Evolutionary conservation across 306 rosid species (phyloP), one percentile per base, ranked within the genome.

Genomic region (Vigna trinervia): DNA sequence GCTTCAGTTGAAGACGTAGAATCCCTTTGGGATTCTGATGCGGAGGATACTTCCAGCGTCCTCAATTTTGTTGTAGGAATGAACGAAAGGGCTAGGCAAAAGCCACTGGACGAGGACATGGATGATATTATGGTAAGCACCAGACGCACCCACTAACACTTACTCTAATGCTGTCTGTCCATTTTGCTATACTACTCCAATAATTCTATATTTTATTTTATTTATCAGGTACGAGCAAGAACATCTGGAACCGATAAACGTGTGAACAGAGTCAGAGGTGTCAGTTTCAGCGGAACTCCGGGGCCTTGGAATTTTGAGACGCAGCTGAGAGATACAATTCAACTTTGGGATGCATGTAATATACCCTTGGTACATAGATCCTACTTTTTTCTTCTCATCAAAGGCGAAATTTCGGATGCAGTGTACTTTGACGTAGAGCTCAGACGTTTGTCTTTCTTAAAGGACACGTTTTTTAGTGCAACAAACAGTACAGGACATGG

Each of bases 341-440:
- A 88, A 78, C 97, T 95, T 28, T 95, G 97, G 99, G 86, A 88
- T 68, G 80, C 76, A 61, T 92, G 94, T 86, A 81, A 86, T 72
- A 90, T 88, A 58, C 93, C 99, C 12, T 64, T 95, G 79, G 88
- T 87, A 14, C 97, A 95, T 77, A 87, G 97, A 59, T 78, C 99
- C 64, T 88, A 87, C 76, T 95, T 88, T 82, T 95, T 90, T 82
- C 89, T 90, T 74, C 93, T 95, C 69, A 84, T 86, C 77, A 88
- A 91, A 78, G 96, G 99, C 1, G 97, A 90, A 61, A 89, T 83
- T 68, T 86, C 97, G 2, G 96, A 95, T 80, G 71, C 88, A 26
- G 90, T 88, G 68, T 92, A 88, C 91, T 70, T 90, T 81, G 92
- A 90, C 65, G 87, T 89, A 58, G 97, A 92, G 87, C 85, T 89